A percentile compares a stretch with the other conserved stretches of the same genome.
phyloP scores from a whole-genome alignment of 1,284 basidiomycete species.

The Boletus austroedulis region DNA sequence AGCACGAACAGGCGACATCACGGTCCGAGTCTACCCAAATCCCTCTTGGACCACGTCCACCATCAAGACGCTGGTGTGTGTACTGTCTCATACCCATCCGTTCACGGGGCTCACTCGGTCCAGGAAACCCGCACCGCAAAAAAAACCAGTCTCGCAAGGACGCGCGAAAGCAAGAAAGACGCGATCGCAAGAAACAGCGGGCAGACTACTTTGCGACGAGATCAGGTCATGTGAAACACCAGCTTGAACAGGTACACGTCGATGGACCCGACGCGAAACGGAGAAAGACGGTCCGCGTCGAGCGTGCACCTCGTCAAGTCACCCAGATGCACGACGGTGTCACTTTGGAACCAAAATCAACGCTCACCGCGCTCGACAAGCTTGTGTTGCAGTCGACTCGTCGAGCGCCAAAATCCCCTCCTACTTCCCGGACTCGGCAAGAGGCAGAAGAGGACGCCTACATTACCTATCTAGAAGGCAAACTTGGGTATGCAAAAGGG shows the following conservation, averaged over 20 bases:
- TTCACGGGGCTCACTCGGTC: neutral
- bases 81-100: neutral
- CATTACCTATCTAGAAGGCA: constrained; percentile 74
- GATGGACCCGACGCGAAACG: constrained; percentile 49
- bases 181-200: constrained; percentile 57
- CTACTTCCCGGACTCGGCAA: constrained; percentile 35
- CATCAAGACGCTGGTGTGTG: constrained; percentile 13
- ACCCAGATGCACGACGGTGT: neutral
- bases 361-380: constrained; percentile 37
- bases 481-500: constrained; percentile 51
- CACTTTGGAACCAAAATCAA: constrained; percentile 12
- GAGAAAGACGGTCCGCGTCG: constrained; percentile 28
- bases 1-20: constrained; percentile 5
- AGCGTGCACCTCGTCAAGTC: neutral
- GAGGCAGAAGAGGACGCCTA: constrained; percentile 72
- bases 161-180: constrained; percentile 57
- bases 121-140: constrained; percentile 4
- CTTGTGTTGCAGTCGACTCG: constrained; percentile 24
- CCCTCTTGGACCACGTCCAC: constrained; percentile 29
- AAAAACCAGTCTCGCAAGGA: constrained; percentile 54
- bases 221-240: constrained; percentile 31
- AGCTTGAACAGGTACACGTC: constrained; percentile 39
- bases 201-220: constrained; percentile 49
- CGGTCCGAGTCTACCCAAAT: constrained; percentile 27
- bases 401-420: constrained; percentile 21